These are phyloP conservation scores for Firmiana major DNA, from an alignment of 345 rosid species.

Conservation along the genomic window DNA sequence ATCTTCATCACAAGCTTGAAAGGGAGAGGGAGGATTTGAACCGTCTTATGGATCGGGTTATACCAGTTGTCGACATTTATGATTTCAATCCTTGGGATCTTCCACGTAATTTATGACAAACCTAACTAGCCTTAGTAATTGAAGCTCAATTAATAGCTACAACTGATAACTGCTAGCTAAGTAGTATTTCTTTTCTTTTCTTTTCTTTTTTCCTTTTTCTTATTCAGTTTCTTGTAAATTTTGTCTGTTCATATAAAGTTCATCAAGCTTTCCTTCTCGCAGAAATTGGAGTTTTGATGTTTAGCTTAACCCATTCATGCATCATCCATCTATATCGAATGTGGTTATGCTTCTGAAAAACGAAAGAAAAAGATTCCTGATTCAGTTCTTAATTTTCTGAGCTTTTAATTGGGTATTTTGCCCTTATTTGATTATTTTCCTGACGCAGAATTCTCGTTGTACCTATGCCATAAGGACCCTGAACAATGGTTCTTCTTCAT, in stretches of 20 bases:
- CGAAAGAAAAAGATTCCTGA: too few relatives aligned
- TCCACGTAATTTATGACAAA: conserved; percentile 25
- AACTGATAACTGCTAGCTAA: neutral
- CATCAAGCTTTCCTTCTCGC: too few relatives aligned
- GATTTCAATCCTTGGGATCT: conserved; percentile 42
- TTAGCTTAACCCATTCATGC: neutral
- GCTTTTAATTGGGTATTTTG: neutral
- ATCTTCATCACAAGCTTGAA: conserved; percentile 39
- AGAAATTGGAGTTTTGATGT: too few relatives aligned
- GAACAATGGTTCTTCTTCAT: conserved; percentile 52
- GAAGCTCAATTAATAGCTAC: too few relatives aligned
- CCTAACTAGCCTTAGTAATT: too few relatives aligned
- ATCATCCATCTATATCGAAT: neutral
- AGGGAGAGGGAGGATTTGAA: conserved; percentile 28
- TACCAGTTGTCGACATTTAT: conserved; percentile 44
- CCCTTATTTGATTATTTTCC: neutral
- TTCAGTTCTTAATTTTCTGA: too few relatives aligned
- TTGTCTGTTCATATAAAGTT: too few relatives aligned
- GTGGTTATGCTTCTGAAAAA: neutral
- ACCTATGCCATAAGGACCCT: conserved; percentile 25
- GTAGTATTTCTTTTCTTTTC: too few relatives aligned
- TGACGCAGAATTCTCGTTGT: conserved; percentile 23
- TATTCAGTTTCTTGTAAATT: too few relatives aligned
- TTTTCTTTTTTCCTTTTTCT: too few relatives aligned
- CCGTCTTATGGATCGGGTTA: conserved; percentile 36